phyloP scores from a whole-genome alignment of 208 protist species.

The Leishmania gerbilli region DNA sequence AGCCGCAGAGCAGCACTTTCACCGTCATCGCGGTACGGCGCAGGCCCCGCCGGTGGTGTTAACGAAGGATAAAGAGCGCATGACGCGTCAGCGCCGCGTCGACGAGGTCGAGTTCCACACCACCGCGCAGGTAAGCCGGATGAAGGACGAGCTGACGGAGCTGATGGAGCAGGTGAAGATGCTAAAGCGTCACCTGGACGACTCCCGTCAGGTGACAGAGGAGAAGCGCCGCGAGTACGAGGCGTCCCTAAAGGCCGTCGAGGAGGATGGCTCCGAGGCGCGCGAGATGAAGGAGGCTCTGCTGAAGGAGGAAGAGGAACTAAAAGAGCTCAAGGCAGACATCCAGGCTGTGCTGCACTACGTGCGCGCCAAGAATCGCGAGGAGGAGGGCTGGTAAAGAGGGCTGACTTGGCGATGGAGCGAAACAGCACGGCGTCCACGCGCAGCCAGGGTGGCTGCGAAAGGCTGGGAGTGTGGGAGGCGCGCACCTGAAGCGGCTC shows the following conservation, averaged over 20 bases:
- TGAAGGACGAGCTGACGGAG: slow-evolving; percentile 58
- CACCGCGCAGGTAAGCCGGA: slow-evolving; percentile 42
- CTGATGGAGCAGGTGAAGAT: slow-evolving; percentile 71
- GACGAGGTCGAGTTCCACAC: slow-evolving; percentile 51
- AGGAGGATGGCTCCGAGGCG: slow-evolving; percentile 58
- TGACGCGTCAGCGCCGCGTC: slow-evolving; percentile 50
- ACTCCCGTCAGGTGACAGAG: slow-evolving; percentile 43
- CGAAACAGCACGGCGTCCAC: background rate
- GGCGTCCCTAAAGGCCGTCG: slow-evolving; percentile 48
- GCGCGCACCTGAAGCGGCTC: background rate
- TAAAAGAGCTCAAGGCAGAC: slow-evolving; percentile 73
- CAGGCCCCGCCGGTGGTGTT: slow-evolving; percentile 32
- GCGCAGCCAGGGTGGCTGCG: background rate
- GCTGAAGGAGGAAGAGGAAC: slow-evolving; percentile 62
- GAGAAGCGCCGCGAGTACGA: slow-evolving; percentile 44
- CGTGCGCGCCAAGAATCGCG: slow-evolving; percentile 68
- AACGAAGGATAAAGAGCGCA: slow-evolving; percentile 39
- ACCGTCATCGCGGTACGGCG: slow-evolving; percentile 76
- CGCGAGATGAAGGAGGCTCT: slow-evolving; percentile 62
- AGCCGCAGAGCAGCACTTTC: slow-evolving; percentile 67
- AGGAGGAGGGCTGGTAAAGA: slow-evolving; percentile 54
- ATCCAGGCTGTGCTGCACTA: slow-evolving; percentile 82
- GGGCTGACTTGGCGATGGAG: background rate
- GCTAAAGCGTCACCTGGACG: slow-evolving; percentile 66
- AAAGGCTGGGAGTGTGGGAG: background rate